Evolutionary conservation across 345 rosid genomes (phyloP).

Genomic region (Eucalyptus tenuipes): DNA sequence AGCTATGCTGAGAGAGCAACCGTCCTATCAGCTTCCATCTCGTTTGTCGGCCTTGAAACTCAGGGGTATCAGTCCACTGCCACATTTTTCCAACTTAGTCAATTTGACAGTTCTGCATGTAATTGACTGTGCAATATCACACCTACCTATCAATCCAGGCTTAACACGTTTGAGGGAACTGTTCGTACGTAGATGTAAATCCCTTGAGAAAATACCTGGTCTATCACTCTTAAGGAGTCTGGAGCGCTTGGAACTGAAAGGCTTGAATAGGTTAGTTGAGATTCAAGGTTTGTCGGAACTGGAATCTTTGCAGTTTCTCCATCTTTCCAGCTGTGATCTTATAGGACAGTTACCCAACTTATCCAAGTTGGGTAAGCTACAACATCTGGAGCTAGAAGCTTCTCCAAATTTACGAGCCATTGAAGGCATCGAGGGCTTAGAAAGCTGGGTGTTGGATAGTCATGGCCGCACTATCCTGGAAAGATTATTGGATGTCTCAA

Average conservation of each 20-base stretch:
- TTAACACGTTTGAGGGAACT: not conserved
- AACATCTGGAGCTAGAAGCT: no score
- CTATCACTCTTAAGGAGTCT: not conserved
- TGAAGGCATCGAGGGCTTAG: no score
- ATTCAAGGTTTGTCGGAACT: not conserved
- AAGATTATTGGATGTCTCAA: not conserved
- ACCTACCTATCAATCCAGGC: not conserved
- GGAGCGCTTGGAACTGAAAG: not conserved
- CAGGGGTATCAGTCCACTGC: not conserved
- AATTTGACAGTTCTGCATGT: not conserved
- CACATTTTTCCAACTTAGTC: not conserved
- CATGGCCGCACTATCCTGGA: not conserved
- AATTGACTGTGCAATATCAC: not conserved
- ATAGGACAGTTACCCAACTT: no score
- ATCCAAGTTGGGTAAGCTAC: no score
- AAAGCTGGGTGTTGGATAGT: no score
- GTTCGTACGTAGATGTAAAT: not conserved
- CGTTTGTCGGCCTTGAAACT: not conserved
- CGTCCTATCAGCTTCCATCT: not conserved
- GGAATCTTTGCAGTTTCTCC: no score
- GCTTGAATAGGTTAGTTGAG: not conserved
- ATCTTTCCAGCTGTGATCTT: no score
- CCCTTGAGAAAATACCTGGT: not conserved
- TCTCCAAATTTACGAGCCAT: no score
- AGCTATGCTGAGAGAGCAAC: not conserved